Percentiles rank a stretch among this genome's conserved stretches.
Evolutionary conservation across 148 eudicot genomes (phyloP).

Genomic region (Amaranthus palmeri): DNA sequence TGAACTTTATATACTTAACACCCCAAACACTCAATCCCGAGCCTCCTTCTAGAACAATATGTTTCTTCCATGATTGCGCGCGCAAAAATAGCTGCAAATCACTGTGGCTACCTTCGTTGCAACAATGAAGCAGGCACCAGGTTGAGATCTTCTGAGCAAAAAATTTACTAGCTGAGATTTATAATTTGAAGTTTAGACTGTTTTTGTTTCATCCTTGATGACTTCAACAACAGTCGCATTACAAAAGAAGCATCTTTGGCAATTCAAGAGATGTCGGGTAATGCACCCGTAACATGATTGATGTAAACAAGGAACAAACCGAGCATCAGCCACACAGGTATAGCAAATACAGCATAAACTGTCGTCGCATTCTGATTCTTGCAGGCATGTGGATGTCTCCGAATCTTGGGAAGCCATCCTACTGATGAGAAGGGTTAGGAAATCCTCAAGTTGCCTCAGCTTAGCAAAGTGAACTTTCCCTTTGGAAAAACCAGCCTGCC

Average conservation of each 20-base stretch:
- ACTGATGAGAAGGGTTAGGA: constrained; percentile 48
- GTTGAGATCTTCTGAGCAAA: constrained; percentile 2
- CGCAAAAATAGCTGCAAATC: not conserved
- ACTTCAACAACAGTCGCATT: constrained; percentile 60
- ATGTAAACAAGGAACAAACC: constrained; percentile 74
- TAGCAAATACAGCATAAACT: constrained; percentile 77
- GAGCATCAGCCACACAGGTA: constrained; percentile 47
- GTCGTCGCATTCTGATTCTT: constrained; percentile 53
- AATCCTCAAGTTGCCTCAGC: constrained; percentile 61
- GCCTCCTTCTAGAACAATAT: not conserved
- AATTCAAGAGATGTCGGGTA: constrained; percentile 77
- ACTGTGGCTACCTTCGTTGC: not conserved
- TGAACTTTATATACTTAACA: not conserved
- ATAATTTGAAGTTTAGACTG: constrained; percentile 13
- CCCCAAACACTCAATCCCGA: not conserved
- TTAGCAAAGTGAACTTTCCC: constrained; percentile 51
- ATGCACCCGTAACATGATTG: constrained; percentile 80
- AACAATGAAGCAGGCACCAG: not conserved
- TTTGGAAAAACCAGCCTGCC: constrained; percentile 58
- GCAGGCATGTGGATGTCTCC: constrained; percentile 31
- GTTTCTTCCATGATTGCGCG: not conserved
- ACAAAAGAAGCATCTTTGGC: constrained; percentile 94
- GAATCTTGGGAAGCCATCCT: constrained; percentile 38
- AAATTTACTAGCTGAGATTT: not conserved
- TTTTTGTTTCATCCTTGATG: constrained; percentile 26